Evolutionary conservation across 371 early-diverging fungal species (phyloP).

Genomic region (Rhizopus stolonifer): DNA sequence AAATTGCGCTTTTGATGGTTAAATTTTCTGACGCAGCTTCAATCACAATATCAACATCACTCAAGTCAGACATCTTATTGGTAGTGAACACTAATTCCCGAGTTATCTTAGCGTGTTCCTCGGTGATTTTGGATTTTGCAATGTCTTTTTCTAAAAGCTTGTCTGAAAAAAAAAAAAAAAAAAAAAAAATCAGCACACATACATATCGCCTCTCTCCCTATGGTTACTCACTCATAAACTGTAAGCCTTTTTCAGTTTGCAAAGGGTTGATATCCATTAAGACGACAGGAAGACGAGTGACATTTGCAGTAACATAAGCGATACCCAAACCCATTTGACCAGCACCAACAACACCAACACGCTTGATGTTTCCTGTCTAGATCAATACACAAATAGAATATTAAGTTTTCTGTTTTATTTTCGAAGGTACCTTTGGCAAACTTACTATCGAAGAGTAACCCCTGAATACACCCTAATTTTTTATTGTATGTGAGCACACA

Average conservation of each 20-base stretch:
- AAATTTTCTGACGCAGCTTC: constrained; percentile 96
- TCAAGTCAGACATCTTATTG: constrained; percentile 55
- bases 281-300: constrained; percentile 77
- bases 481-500: neutral
- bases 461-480: constrained; percentile 1
- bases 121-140: constrained; percentile 81
- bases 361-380: constrained; percentile 46
- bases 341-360: constrained; percentile 77
- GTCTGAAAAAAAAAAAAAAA: too few relatives aligned
- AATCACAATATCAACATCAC: constrained; percentile 80
- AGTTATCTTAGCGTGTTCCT: constrained; percentile 70
- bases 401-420: too few relatives aligned
- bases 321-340: constrained; percentile 96
- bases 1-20: constrained; percentile 83
- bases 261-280: constrained; percentile 79
- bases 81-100: constrained; percentile 68
- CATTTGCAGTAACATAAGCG: constrained; percentile 90
- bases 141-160: constrained; percentile 87
- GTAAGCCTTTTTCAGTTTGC: constrained; percentile 82
- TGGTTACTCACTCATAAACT: constrained; percentile 69
- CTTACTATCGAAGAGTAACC: constrained; percentile 6
- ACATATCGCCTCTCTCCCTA: neutral
- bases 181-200: too few relatives aligned
- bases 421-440: too few relatives aligned
- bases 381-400: neutral